Base-by-base conservation (phyloP, 2,329 filamentous ascomycete species). In the Cladosporium velox region DNA sequence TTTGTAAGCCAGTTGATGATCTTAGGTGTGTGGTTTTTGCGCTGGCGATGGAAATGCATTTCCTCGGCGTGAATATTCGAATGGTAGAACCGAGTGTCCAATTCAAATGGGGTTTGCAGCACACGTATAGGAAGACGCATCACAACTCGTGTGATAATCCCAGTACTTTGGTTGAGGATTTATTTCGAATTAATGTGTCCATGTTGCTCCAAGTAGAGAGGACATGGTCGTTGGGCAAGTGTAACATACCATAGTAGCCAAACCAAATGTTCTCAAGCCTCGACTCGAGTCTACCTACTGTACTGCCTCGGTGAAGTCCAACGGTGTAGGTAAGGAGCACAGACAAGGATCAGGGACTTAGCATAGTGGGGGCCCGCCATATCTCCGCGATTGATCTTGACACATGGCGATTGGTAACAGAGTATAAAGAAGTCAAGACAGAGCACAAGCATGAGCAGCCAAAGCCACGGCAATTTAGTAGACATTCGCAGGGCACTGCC, bases 311-410 rank as follows among this genome's bases (percentile, higher is more conserved):
- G 35, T 38, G 35, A 15, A 15, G 35, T 41, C 15, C 35, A 41
- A 35, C 32, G 32, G 8, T 11, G 32, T 34, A 34, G 8, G 32
- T 10, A 34, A 34, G 32, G 28, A 30, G 28, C 35, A 18, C 35
- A 6, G 35, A 15, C 35, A 41, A 41, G 35, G 35, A 41, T 41
- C 14, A 47, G 41, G 41, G 41, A 47, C n/a, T 47, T 47, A 47
- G 41, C n/a, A 24, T 47, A 15, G 41, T 47, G 41, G 41, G 55
- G 55, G 55, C 30, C 54, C 55, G 55, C 55, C 30, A 58, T 58
- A 41, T 58, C 30, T 58, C 34, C 55, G 24, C 55, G 6, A 21
- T n/a, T 18, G n/a, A 35, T 10, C 24, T 28, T 58, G 49, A 58
- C 55, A 58, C 34, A 58, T 24, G 30, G 21, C n/a, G 32, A 41